phyloP scores from a whole-genome alignment of 371 early-diverging fungal species.

The Nematocida sp. region DNA sequence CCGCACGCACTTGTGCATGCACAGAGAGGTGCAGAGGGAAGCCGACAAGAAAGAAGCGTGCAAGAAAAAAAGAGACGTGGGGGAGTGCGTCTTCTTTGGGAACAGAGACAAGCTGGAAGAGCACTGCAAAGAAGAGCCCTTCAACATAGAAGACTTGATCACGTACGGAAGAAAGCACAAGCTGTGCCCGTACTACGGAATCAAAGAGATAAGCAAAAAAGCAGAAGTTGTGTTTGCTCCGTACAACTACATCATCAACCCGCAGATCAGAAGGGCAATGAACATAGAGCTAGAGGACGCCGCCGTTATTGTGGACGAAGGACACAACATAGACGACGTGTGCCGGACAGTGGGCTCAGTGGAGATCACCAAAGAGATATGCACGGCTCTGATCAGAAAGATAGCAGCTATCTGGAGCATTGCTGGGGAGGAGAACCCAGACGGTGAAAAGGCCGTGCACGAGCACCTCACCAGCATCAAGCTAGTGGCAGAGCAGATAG shows the following conservation, averaged over 20 bases:
- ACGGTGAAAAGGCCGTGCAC: background rate
- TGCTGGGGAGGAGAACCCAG: background rate
- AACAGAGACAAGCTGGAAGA: constrained; percentile 30
- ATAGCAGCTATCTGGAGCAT: constrained; percentile 48
- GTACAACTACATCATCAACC: constrained; percentile 80
- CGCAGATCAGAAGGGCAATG: constrained; percentile 65
- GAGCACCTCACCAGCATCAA: background rate
- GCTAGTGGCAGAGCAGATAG: background rate
- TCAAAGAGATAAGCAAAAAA: constrained; percentile 66
- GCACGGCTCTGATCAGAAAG: constrained; percentile 45
- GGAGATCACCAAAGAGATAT: constrained; percentile 59
- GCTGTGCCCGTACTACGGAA: constrained; percentile 74
- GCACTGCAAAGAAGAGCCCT: background rate
- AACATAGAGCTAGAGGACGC: constrained; percentile 65
- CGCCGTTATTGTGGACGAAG: constrained; percentile 80
- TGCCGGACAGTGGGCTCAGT: constrained; percentile 67
- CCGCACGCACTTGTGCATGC: constrained; percentile 75
- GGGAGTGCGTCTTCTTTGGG: constrained; percentile 57
- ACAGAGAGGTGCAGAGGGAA: constrained; percentile 71
- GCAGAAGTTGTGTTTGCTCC: constrained; percentile 79
- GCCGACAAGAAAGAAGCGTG: constrained; percentile 67
- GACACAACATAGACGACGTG: constrained; percentile 66
- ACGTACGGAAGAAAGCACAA: constrained; percentile 58
- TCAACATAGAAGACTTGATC: constrained; percentile 66
- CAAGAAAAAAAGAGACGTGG: constrained; percentile 68